phyloP scores from a whole-genome alignment of 2,329 filamentous ascomycete species.

The Aspergillus pseudoglaucus region DNA sequence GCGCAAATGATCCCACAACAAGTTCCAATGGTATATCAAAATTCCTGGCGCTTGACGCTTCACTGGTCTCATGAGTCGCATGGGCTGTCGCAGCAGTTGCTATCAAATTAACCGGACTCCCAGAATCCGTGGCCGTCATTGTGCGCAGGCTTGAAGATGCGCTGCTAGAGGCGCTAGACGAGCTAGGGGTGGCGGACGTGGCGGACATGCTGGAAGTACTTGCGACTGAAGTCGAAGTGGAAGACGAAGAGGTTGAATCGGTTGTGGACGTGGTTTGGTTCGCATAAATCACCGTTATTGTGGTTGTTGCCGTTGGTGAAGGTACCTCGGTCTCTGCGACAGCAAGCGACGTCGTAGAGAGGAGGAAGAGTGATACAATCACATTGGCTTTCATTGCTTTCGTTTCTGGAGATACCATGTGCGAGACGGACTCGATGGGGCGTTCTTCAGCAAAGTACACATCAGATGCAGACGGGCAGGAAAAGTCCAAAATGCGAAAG shows the following conservation, averaged over 20 bases:
- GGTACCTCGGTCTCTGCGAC: constrained; percentile 21
- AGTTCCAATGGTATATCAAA: constrained; percentile 19
- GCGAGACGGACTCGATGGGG: not conserved
- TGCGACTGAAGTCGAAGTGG: not conserved
- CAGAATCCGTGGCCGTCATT: constrained; percentile 17
- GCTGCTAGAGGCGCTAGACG: constrained; percentile 16
- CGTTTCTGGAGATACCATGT: not conserved
- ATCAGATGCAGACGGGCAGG: not conserved
- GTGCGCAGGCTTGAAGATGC: constrained; percentile 5
- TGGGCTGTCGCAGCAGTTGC: constrained; percentile 10
- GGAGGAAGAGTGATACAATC: constrained; percentile 27
- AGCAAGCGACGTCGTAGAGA: constrained; percentile 28
- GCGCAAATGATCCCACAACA: constrained; percentile 32
- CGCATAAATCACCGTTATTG: constrained; percentile 40
- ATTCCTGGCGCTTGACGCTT: constrained; percentile 11
- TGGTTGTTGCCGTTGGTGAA: constrained; percentile 29
- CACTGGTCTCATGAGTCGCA: constrained; percentile 14
- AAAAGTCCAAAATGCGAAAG: not conserved
- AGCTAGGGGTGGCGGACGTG: not conserved
- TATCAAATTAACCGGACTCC: constrained; percentile 6
- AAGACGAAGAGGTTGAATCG: not conserved
- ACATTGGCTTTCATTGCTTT: constrained; percentile 30
- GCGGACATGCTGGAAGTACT: not conserved
- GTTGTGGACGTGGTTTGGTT: constrained; percentile 25
- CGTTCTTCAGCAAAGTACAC: not conserved